phyloP scores from a whole-genome alignment of 1,139 yeast species.

The Zygotorulaspora mrakii region DNA sequence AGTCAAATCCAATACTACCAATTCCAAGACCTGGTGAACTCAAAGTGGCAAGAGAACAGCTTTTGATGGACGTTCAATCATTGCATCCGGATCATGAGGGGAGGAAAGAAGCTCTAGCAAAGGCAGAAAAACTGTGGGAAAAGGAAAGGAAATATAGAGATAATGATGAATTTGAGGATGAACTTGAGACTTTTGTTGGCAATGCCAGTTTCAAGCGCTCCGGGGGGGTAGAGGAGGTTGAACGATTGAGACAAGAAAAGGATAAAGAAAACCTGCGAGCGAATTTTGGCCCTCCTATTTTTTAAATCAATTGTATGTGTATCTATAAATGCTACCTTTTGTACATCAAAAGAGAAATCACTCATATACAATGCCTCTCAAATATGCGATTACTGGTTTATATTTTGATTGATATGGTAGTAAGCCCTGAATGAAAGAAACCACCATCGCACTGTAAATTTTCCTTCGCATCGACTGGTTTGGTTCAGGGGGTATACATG shows the following conservation, averaged over 20 bases:
- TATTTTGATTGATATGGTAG: constrained; percentile 9
- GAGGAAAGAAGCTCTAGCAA: constrained; percentile 81
- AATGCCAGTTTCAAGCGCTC: constrained; percentile 70
- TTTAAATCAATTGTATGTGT: constrained; percentile 5
- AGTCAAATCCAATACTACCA: constrained; percentile 42
- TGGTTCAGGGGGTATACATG: constrained; percentile 2
- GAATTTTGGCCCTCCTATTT: constrained; percentile 32
- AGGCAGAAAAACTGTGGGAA: constrained; percentile 77
- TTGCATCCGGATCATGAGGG: constrained; percentile 79
- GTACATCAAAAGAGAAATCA: no score
- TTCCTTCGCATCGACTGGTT: constrained; percentile 5
- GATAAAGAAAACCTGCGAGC: constrained; percentile 66
- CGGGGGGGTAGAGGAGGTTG: constrained; percentile 88
- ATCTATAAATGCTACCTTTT: no score
- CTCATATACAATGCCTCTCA: neutral
- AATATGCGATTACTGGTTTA: constrained; percentile 3
- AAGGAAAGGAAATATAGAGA: constrained; percentile 60
- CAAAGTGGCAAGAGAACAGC: constrained; percentile 71
- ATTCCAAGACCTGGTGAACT: constrained; percentile 67
- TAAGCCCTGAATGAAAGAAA: constrained; percentile 12
- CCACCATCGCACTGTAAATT: constrained; percentile 8
- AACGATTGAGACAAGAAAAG: constrained; percentile 59
- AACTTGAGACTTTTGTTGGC: constrained; percentile 80
- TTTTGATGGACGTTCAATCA: constrained; percentile 73
- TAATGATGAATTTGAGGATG: constrained; percentile 72